Percentiles rank a stretch among this genome's conserved stretches.
Evolutionary conservation across 441 rosid genomes (phyloP).

Genomic region (Gossypium gossypioides): DNA sequence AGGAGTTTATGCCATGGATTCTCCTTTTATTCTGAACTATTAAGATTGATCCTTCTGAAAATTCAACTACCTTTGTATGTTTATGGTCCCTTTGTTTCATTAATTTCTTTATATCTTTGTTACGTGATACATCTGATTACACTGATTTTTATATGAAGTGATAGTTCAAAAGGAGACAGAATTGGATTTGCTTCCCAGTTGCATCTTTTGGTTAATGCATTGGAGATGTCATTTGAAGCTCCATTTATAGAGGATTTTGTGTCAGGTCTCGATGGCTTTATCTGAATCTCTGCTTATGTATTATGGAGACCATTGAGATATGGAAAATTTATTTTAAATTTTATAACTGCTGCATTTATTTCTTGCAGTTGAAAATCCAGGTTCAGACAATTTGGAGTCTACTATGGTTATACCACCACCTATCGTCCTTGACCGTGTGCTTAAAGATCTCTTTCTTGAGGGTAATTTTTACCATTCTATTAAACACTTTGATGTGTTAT

Average conservation of each 20-base stretch:
- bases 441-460: slow-evolving; percentile 83
- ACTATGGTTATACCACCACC: slow-evolving; percentile 81
- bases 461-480: slow-evolving; percentile 32
- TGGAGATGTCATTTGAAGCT: slow-evolving; percentile 59
- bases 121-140: slow-evolving; percentile 5
- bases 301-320: neutral
- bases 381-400: slow-evolving; percentile 56
- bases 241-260: slow-evolving; percentile 93
- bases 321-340: neutral
- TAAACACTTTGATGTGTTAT: neutral
- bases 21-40: slow-evolving; percentile 6
- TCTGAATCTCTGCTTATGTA: slow-evolving; percentile 8
- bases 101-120: slow-evolving; percentile 13
- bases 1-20: slow-evolving; percentile 27
- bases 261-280: slow-evolving; percentile 54
- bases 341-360: neutral
- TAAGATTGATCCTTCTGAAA: neutral
- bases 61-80: neutral
- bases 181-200: slow-evolving; percentile 82
- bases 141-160: slow-evolving; percentile 31
- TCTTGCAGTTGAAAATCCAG: slow-evolving; percentile 62
- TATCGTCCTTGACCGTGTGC: slow-evolving; percentile 76
- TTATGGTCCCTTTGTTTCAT: slow-evolving; percentile 13
- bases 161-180: slow-evolving; percentile 47
- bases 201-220: slow-evolving; percentile 63